Base-by-base conservation (phyloP, 495 filamentous ascomycete genomes). In the Podospora australis region DNA sequence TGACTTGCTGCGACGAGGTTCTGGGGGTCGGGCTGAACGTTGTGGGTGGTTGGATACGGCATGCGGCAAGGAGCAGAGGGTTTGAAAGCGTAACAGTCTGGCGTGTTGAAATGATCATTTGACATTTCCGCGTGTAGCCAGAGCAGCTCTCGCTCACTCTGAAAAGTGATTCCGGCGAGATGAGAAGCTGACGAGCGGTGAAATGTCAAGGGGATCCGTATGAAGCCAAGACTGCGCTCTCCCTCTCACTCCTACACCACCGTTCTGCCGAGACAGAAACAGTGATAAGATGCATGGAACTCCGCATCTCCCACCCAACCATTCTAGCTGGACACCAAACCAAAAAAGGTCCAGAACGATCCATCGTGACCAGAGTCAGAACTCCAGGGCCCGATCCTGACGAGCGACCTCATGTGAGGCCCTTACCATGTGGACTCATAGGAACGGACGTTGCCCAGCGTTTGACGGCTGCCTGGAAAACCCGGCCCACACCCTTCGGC, bases 341-440 rank as follows among this genome's bases (percentile, higher is more conserved):
- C 19, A 22, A n/a, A 23, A 43, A 11, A 6, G n/a, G 14, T 23
- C 66, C 60, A 68, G 56, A 58, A 70, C 72, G 61, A 68, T 65
- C 70, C 66, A 56, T 55, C 9, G 52, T 69, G 72, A 78, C 73
- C 79, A 80, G 71, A 80, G 78, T 74, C 66, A 70, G 41, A 64
- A 53, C 77, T 68, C 79, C 80, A 83, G 80, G 66, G 68, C 62
- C 67, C 53, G 57, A 54, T 63, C 73, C 75, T 70, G 78, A 82
- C 78, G 77, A 82, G 80, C 73, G 78, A 62, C 77, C 69, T 72
- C 78, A 57, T 21, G 61, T 46, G 78, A 76, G 73, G 75, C 64
- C 76, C 78, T 83, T 77, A 78, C 70, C 79, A 64, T 69, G 69
- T 64, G 49, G 79, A 75, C 81, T 81, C 79, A 82, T 80, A 66